Evolutionary conservation across 306 rosid species (phyloP), one percentile per base, ranked within the genome.

Genomic region (Lotus japonicus): DNA sequence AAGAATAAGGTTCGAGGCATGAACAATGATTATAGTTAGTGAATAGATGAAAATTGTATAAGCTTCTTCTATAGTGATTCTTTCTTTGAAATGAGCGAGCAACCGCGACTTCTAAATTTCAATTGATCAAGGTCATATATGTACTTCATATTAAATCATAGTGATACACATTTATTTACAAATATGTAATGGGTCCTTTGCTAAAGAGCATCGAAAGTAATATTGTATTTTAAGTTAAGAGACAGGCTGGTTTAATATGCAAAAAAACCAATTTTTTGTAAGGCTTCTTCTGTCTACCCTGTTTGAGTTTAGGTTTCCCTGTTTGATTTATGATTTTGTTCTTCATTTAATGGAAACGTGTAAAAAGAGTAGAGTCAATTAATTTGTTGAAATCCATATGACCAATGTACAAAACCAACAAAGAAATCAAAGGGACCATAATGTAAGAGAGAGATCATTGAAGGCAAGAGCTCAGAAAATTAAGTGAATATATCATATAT

Each of bases 341-440:
- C 50, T 54, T 54, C 43, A 33, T 64, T 54, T 41, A 12, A 3
- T 21, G 53, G 66, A 53, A 44, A 46, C 56, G 57, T 70, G 70
- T 8, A 51, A 69, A 53, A 35, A 21, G 26, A 19, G 10, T 35
- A 49, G 58, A 19, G 35, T 61, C 39, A 10, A 76, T 59, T 31
- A 14, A 44, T 53, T 2, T 16, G 9, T 33, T 68, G 36, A 59
- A 68, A 28, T 43, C 54, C 39, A 53, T 86, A 49, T 38, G 80
- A 70, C 19, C 81, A 72, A 23, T 84, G 87, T 81, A 75, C 79
- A 53, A 57, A 39, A 62, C 6, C 16, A 21, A 19, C 13, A 62
- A 4, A 23, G 26, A 58, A 38, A 38, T 10, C 66, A 38, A 39
- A 38, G 42, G 39, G 55, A 23, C 31, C 49, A 60, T 6, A 21